Evolutionary conservation across 1,284 basidiomycete genomes (phyloP).

Genomic region (Wolfiporia cocos): DNA sequence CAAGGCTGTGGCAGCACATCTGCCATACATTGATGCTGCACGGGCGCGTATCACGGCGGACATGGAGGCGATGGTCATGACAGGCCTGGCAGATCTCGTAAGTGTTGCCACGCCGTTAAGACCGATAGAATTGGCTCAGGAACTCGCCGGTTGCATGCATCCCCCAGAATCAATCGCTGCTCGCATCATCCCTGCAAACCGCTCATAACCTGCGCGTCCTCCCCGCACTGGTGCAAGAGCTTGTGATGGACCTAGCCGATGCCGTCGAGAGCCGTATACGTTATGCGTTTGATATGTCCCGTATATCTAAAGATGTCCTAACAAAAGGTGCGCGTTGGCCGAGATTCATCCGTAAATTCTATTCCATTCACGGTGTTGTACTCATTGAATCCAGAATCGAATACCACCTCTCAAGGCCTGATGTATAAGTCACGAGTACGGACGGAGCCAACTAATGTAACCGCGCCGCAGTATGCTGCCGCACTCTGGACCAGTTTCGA

Average conservation of each 20-base stretch:
- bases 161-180: constrained; percentile 75
- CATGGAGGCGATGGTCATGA: constrained; percentile 85
- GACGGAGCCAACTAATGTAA: constrained; percentile 81
- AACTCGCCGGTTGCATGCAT: neutral
- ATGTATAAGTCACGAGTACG: constrained; percentile 76
- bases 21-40: constrained; percentile 67
- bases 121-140: neutral
- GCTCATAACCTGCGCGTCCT: constrained; percentile 88
- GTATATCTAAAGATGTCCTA: constrained; percentile 78
- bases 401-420: constrained; percentile 35
- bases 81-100: constrained; percentile 71
- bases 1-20: constrained; percentile 60
- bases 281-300: constrained; percentile 79
- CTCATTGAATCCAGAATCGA: constrained; percentile 37
- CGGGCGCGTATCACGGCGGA: constrained; percentile 66
- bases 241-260: constrained; percentile 79
- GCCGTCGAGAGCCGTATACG: constrained; percentile 79
- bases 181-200: constrained; percentile 91
- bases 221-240: constrained; percentile 75
- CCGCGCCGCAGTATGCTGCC: constrained; percentile 75
- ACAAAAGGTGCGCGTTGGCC: constrained; percentile 53
- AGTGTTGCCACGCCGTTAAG: constrained; percentile 20
- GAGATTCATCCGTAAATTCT: too few species aligned
- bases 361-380: too few species aligned
- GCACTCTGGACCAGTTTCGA: constrained; percentile 84